Base-by-base conservation (phyloP, 441 rosid genomes). In the Capsella rubella region DNA sequence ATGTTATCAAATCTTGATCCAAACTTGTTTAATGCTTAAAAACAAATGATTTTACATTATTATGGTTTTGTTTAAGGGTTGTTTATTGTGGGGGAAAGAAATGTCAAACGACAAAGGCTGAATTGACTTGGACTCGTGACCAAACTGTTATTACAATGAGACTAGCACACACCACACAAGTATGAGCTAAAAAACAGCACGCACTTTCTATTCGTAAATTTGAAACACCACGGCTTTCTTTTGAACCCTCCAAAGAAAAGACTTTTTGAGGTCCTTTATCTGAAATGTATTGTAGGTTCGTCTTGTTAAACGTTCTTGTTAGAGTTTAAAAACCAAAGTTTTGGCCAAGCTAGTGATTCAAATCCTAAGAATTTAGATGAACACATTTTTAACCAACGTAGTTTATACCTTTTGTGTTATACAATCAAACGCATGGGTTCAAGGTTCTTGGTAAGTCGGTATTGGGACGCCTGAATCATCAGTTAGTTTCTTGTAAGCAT, bases 381-480 rank as follows among this genome's bases (percentile, higher is more conserved):
- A 42, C 39, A 31, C 55, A 63, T 14, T 42, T 72, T 42, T 72
- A 14, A 14, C 16, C 45, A 70, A 59, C 4, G 9, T 51, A 53
- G 42, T 1, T 42, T 53, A 16, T 16, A 69, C 74, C 67, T 61
- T 27, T 27, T 10, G 52, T 55, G 64, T 57, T 82, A 31, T 43
- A 63, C 7, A 25, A 46, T 46, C 42, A 52, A 61, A 61, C 31
- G 6, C 7, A 60, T 60, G 43, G 43, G 31, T 40, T 84, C 74
- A 84, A 11, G 39, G 53, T 45, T 64, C 75, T 54, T 54, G 29
- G 54, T 78, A 76, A 18, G 87, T 78, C 12, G 97, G 97, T 71
- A 93, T 91, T n/a, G 90, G 90, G 64, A 90, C 95, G 59, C 96
- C 95, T 2, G 84, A 82, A n/a, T 74, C 82, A 47, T 84, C 86